phyloP scores from a whole-genome alignment of 257 asterid genomes.

The Cinchona pubescens region DNA sequence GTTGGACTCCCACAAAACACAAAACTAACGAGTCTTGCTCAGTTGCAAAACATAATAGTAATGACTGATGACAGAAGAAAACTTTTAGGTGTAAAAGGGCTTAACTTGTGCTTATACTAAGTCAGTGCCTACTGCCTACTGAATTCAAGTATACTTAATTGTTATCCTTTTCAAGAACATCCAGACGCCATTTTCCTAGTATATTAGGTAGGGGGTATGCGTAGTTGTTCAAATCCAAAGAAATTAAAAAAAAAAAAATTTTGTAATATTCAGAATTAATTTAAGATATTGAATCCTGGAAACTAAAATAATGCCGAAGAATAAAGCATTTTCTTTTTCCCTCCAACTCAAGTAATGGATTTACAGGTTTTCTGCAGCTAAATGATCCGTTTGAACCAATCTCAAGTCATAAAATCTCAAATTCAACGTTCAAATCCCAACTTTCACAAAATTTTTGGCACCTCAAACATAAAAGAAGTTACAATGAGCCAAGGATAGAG shows the following conservation, averaged over 20 bases:
- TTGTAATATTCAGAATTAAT: not conserved
- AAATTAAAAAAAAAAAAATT: not conserved
- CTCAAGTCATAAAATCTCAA: constrained; percentile 43
- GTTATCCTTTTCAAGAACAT: no score
- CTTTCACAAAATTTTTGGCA: constrained; percentile 56
- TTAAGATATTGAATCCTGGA: no score
- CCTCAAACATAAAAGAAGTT: constrained; percentile 52
- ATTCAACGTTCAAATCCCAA: constrained; percentile 60
- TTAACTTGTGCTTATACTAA: not conserved
- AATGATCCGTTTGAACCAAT: constrained; percentile 74
- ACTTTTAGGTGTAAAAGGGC: not conserved
- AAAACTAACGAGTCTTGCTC: constrained; percentile 29
- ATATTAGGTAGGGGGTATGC: not conserved
- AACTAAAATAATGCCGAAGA: not conserved
- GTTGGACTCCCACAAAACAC: constrained; percentile 33
- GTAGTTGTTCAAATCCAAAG: not conserved
- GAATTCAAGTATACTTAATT: not conserved
- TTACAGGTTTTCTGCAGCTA: constrained; percentile 77
- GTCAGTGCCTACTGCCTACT: not conserved
- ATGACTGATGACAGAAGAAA: not conserved
- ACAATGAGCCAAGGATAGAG: constrained; percentile 72
- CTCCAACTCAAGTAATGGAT: not conserved
- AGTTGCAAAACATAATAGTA: constrained; percentile 23
- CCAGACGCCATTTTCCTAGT: not conserved
- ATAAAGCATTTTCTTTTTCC: not conserved